Evolutionary conservation across 768 basidiomycete genomes (phyloP).

Genomic region (Rubroboletus satanas): DNA sequence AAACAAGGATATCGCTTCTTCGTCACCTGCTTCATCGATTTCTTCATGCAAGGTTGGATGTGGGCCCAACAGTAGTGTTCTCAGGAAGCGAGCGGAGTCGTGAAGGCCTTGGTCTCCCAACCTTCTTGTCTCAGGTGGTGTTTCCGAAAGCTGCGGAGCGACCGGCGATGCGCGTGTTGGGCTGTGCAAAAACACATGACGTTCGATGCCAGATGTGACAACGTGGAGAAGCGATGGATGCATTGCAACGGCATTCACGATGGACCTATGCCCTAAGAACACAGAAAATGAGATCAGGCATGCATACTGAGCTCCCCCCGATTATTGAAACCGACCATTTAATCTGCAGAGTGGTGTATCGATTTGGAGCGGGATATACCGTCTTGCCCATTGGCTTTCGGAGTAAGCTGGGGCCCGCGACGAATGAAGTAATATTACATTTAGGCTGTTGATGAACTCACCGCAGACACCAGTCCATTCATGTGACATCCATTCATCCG

Average conservation of each 20-base stretch:
- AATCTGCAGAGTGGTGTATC: constrained; percentile 58
- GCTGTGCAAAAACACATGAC: constrained; percentile 63
- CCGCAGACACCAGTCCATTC: constrained; percentile 30
- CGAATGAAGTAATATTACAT: constrained; percentile 5
- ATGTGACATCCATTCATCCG: constrained; percentile 42
- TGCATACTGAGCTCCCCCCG: not conserved
- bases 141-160: constrained; percentile 39
- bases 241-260: constrained; percentile 69
- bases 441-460: constrained; percentile 22
- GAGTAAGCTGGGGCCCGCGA: constrained; percentile 42
- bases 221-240: constrained; percentile 69
- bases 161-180: constrained; percentile 57
- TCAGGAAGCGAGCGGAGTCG: constrained; percentile 37
- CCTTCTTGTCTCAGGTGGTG: constrained; percentile 46
- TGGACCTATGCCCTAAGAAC: constrained; percentile 62
- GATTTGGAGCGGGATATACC: constrained; percentile 60
- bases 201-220: constrained; percentile 72
- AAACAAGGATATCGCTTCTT: constrained; percentile 62
- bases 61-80: constrained; percentile 31
- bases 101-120: constrained; percentile 35
- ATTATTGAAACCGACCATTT: constrained; percentile 40
- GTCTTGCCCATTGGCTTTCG: constrained; percentile 34
- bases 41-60: constrained; percentile 30
- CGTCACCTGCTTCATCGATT: constrained; percentile 33
- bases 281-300: constrained; percentile 3